Base-by-base conservation (phyloP, 139 green algal genomes). In the Coccomyxa sp. region DNA sequence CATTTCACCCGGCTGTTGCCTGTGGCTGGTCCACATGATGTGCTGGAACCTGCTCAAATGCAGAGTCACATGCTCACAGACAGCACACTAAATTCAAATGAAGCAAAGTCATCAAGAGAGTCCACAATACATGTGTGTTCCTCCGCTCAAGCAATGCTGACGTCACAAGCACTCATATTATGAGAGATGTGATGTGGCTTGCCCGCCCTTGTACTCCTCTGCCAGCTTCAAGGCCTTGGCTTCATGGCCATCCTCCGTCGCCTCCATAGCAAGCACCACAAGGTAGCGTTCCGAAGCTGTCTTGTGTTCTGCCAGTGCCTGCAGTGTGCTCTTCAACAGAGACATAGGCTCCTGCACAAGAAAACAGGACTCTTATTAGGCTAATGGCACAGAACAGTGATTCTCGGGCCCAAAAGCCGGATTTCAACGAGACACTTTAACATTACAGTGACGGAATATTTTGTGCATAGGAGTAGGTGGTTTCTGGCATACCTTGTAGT, bases 261-360 rank as follows among this genome's bases (percentile, higher is more conserved):
- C 81, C 78, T 90, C 87, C 87, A 90, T 90, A 17, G 87, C 87
- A 66, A 88, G 79, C 28, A 88, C 38, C 1, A 90, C 80, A 27
- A 85, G 83, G 82, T 90, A 90, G 51, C 81, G 67, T 17, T 74
- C 84, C 58, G 16, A 16, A 10, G 87, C 82, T n/a, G 23, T 79
- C 16, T 76, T 30, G 80, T 90, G 87, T 16, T 79, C 67, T 16
- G 84, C 82, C 45, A 90, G 79, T 32, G 27, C 17, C 58, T 82
- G 60, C 57, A 90, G 82, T 9, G 87, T 90, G 11, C 74, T 77
- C 28, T 28, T 79, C 21, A 90, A 84, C 13, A 86, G 79, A n/a
- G 38, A 38, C 27, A 86, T 77, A 30, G 86, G 80, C 82, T 90
- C 87, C 71, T 77, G 27, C 71, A 71, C 21, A 25, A 21, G 18